Evolutionary conservation across 495 filamentous ascomycete genomes (phyloP).

Genomic region (Xylaria venustula): DNA sequence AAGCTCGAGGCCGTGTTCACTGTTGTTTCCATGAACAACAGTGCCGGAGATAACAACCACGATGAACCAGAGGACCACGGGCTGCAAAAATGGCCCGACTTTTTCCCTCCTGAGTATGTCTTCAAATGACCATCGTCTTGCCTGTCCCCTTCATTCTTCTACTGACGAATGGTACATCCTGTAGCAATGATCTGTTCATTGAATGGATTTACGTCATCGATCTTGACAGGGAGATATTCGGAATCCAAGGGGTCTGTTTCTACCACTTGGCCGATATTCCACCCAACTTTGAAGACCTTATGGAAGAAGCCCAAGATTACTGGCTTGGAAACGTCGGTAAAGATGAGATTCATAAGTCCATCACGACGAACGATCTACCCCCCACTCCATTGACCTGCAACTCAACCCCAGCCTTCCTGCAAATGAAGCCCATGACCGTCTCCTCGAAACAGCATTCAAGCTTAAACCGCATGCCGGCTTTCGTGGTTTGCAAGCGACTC

Average conservation of each 20-base stretch:
- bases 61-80: no score
- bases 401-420: neutral
- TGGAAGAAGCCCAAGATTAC: neutral
- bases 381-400: neutral
- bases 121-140: no score
- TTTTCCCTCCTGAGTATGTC: no score
- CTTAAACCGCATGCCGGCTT: neutral
- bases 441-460: neutral
- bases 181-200: neutral
- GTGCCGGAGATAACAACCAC: no score
- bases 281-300: neutral
- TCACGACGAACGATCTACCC: neutral
- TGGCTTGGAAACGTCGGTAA: neutral
- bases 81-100: no score
- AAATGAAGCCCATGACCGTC: neutral
- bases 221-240: constrained; percentile 5
- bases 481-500: neutral
- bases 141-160: no score
- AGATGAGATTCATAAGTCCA: neutral
- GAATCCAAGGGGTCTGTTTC: neutral
- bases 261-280: neutral
- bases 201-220: neutral
- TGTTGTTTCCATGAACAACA: neutral
- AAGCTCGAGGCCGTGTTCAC: neutral
- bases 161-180: no score